Base-by-base conservation (phyloP, 352 stramenopile species). In the Peronospora farinosa region DNA sequence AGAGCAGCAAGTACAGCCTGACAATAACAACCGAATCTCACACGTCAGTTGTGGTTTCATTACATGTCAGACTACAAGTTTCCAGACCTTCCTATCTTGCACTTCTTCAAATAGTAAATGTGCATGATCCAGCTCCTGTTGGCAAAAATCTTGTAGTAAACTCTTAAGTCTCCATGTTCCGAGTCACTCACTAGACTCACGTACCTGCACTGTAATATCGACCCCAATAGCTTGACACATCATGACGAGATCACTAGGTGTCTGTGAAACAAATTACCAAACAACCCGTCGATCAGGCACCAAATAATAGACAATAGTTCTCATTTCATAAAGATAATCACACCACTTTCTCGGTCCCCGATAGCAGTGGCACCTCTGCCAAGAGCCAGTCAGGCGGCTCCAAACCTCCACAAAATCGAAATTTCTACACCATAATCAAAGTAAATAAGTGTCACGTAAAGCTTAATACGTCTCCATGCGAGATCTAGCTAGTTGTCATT, bases 351-450 rank as follows among this genome's bases (percentile, higher is more conserved):
- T 17, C 54, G 1, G 57, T 37, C 32, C 50, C 62, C 9, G 60
- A 63, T 33, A 85, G 48, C 44, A 77, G 38, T 35, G 67, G 56
- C 39, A 82, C 38, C 49, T 81, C 67, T 1, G 65, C 69, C 31
- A 84, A 57, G 44, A 86, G 19, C 74, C 74, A 86, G 57, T 86
- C 74, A 0, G 74, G 74, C 39, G 74, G 74, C 57, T 86, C 74
- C 44, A 86, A 45, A 5, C 71, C 72, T 40, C 74, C 74, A 21
- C 74, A 84, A 63, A 83, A 84, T 15, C 74, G 65, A 40, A 80
- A 86, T 53, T 59, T 70, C 62, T 70, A 28, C 45, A 33, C 4
- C 47, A 36, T 38, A 54, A 37, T 7, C 35, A 35, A 10, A 43
- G 10, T 35, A 46, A 1, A 21, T 45, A 30, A 40, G 17, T 52